A percentile compares a stretch with the other conserved stretches of the same genome.
Evolutionary conservation across 345 rosid species (phyloP).

Genomic region (Noccaea caerulescens): DNA sequence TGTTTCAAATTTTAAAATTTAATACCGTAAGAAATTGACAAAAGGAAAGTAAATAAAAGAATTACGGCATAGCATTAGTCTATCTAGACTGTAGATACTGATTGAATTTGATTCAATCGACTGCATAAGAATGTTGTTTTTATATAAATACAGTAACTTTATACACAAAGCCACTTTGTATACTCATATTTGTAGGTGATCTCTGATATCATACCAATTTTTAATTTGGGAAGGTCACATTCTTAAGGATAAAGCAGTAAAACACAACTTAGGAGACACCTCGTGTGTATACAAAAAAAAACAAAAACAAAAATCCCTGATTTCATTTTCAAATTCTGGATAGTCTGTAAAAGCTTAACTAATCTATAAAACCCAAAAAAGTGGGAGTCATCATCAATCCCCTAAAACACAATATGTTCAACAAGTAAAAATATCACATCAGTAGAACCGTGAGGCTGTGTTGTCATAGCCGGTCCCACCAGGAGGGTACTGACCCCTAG

Average conservation of each 20-base stretch:
- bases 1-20: not conserved
- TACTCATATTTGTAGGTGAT: too few species aligned
- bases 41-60: not conserved
- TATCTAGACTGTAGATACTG: not conserved
- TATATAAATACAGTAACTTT: not conserved
- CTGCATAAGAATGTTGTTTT: too few species aligned
- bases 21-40: not conserved
- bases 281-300: not conserved
- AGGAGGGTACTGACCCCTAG: constrained; percentile 64
- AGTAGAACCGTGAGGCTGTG: constrained; percentile 61
- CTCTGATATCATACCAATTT: not conserved
- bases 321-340: constrained; percentile 6
- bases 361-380: constrained; percentile 6
- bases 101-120: not conserved
- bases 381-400: constrained; percentile 6
- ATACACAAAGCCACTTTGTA: too few species aligned
- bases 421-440: constrained; percentile 24
- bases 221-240: constrained; percentile 10
- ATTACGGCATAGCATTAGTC: not conserved
- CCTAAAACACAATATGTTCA: constrained; percentile 23
- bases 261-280: not conserved
- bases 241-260: not conserved
- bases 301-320: not conserved
- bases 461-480: constrained; percentile 67
- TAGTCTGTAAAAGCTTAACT: constrained; percentile 8